These are phyloP conservation scores for Heterobasidion irregulare DNA, from an alignment of 1,284 basidiomycete species.

Conservation along the genomic window DNA sequence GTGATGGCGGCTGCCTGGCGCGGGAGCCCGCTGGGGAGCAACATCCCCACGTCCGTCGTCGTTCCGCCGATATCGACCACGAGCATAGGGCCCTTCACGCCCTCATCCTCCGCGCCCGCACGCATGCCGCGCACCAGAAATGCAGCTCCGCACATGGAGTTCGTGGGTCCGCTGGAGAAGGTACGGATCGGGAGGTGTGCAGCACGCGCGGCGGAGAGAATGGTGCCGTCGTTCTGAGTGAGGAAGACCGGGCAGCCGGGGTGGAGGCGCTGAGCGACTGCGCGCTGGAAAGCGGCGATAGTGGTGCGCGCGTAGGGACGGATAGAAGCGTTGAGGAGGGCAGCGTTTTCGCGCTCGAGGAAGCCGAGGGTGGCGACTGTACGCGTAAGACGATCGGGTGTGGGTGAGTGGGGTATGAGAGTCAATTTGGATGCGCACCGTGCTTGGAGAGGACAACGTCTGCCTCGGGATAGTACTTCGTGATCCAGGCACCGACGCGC, in stretches of 20 bases:
- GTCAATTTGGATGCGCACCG: constrained; percentile 17
- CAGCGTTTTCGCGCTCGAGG: constrained; percentile 53
- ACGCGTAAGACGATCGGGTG: constrained; percentile 9
- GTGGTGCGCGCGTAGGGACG: constrained; percentile 41
- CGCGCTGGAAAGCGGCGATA: constrained; percentile 40
- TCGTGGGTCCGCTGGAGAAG: constrained; percentile 52
- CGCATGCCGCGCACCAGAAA: constrained; percentile 28
- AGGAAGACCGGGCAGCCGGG: constrained; percentile 45
- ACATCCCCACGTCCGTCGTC: constrained; percentile 43
- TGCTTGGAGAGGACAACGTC: constrained; percentile 34
- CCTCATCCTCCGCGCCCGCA: constrained; percentile 20
- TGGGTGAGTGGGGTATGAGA: constrained; percentile 15
- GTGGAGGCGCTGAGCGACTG: constrained; percentile 31
- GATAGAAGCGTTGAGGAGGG: constrained; percentile 54
- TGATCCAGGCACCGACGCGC: constrained; percentile 31
- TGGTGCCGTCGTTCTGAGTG: constrained; percentile 54
- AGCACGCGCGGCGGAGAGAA: constrained; percentile 41
- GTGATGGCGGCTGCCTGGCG: constrained; percentile 42
- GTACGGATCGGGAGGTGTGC: constrained; percentile 53
- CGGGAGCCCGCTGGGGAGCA: constrained; percentile 43
- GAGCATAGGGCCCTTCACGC: constrained; percentile 31
- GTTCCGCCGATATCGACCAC: constrained; percentile 56
- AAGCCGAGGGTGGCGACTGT: constrained; percentile 47
- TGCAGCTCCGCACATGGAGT: constrained; percentile 54
- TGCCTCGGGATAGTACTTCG: constrained; percentile 24